Evolutionary conservation across 176 grass and related monocot genomes (phyloP).

Genomic region (Musa troglodytarum): DNA sequence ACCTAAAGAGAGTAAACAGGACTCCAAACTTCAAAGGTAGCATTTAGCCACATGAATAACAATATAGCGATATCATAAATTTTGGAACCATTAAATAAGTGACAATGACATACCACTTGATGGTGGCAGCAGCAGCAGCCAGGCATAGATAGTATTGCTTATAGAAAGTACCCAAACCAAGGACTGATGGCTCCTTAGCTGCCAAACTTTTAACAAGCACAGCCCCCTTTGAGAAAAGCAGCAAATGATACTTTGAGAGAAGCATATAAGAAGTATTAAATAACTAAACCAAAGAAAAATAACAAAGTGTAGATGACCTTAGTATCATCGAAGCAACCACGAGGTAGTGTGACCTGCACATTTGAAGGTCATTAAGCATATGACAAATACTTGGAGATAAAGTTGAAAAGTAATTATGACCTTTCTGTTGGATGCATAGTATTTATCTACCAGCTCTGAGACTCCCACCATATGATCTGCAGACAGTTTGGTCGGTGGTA

Average conservation of each 20-base stretch:
- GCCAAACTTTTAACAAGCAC: conserved; percentile 74
- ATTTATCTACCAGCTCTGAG: conserved; percentile 60
- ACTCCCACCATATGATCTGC: conserved; percentile 83
- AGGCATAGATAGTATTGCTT: conserved; percentile 97
- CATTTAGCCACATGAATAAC: neutral
- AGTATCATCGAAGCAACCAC: conserved; percentile 86
- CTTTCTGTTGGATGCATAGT: conserved; percentile 77
- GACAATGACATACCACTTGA: conserved; percentile 54
- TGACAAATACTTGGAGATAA: neutral
- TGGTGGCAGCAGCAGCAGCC: conserved; percentile 69
- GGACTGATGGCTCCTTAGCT: conserved; percentile 74
- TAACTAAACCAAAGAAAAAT: conserved; percentile 3
- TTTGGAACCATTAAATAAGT: neutral
- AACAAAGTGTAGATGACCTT: conserved; percentile 38
- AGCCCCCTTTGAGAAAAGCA: conserved; percentile 43
- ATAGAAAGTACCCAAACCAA: conserved; percentile 81
- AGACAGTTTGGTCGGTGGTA: conserved; percentile 64
- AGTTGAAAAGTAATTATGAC: conserved; percentile 21
- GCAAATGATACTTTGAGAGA: neutral
- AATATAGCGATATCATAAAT: neutral
- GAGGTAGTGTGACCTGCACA: conserved; percentile 68
- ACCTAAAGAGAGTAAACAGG: no score
- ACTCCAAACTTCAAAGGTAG: no score
- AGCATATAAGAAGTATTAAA: neutral
- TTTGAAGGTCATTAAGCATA: neutral